Base-by-base conservation (phyloP, 108 stramenopile genomes). In the Nannochloropsis salina region DNA sequence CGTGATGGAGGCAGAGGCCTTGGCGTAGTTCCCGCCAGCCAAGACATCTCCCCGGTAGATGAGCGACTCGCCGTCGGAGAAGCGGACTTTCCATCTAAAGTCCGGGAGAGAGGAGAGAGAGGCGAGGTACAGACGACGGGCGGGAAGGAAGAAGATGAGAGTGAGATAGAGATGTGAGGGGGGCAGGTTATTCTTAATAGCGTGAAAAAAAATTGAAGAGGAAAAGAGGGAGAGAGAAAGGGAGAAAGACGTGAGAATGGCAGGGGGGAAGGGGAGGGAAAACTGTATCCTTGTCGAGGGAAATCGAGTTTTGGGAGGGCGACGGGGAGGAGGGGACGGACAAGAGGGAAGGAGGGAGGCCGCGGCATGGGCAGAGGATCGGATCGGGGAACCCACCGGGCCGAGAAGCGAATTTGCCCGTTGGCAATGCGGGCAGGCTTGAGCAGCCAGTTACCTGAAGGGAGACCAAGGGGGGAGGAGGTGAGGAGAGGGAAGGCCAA, bases 11-110 rank as follows among this genome's bases (percentile, higher is more conserved):
- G 47, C 47, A 10, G 47, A 12, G 47, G 47, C 47, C 15, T 51
- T 51, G 47, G 47, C 47, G 47, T 51, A 51, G 47, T 51, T 51
- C 47, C 47, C 47, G 47, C 47, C 47, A 15, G 47, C 47, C 47
- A 51, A 15, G 12, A 51, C 47, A 1, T 51, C 47, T 10, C 47
- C 47, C 47, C 47, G 47, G 47, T 51, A 51, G 15, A 51, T 51
- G 47, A 51, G 47, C 47, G 47, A 51, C 47, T 51, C 47, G 12
- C 47, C 47, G 47, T 51, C 47, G 10, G 47, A 51, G 47, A 51
- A 51, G 47, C 47, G 47, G 47, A 51, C 47, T 15, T 51, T 51
- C 47, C 47, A 51, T 51, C 47, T 51, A 31, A 31, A 1, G 31
- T 31, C 31, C 31, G 47, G 47, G 47, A 15, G 15, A 0, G 47